Conservation (phyloP, 371 early-diverging fungal species). For the Funneliformis caledonium region DNA sequence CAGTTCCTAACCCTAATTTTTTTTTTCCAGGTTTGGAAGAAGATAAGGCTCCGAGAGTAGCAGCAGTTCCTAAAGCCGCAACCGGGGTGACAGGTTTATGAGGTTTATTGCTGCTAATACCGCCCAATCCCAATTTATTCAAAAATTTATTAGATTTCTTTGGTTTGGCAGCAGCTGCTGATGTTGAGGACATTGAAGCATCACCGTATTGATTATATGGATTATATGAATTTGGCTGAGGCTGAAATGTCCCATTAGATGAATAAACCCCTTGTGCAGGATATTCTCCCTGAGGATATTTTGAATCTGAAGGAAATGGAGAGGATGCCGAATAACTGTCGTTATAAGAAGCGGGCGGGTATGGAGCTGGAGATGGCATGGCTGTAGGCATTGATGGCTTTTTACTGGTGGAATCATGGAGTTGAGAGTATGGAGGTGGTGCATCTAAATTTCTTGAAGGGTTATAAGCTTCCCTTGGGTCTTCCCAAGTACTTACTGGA, state of each 20-base stretch:
- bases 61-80: background rate
- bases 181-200: background rate
- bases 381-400: background rate
- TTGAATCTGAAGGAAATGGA: background rate
- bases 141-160: background rate
- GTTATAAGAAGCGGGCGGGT: background rate
- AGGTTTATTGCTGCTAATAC: background rate
- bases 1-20: background rate
- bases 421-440: background rate
- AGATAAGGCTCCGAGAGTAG: background rate
- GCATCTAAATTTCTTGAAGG: background rate
- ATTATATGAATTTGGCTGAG: background rate
- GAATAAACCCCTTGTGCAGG: background rate
- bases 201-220: background rate
- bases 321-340: background rate
- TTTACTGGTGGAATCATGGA: background rate
- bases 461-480: slow-evolving; percentile 1
- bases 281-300: background rate
- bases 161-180: background rate
- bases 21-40: background rate
- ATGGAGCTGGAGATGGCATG: background rate
- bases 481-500: background rate
- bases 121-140: background rate
- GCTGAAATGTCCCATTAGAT: background rate
- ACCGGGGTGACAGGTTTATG: background rate